Evolutionary conservation across 2,329 filamentous ascomycete species (phyloP).

Genomic region (Fusarium sp.): DNA sequence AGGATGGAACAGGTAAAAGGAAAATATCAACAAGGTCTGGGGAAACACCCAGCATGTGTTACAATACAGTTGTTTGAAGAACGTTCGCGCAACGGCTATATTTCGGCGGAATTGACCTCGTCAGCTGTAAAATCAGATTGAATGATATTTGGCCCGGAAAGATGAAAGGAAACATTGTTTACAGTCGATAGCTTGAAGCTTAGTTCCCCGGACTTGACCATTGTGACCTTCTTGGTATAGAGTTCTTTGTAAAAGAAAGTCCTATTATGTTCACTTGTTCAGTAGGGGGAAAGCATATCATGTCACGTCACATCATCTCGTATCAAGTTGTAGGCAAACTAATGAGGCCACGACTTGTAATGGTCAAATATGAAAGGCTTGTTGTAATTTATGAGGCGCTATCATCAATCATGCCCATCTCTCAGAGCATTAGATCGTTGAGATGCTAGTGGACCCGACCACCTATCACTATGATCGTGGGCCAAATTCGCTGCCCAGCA

Average conservation of each 20-base stretch:
- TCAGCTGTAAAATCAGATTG: neutral
- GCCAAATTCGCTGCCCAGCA: slow-evolving; percentile 4
- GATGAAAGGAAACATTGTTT: neutral
- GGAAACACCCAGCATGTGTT: neutral
- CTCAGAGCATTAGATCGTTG: slow-evolving; percentile 28
- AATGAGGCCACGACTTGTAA: neutral
- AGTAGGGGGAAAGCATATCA: neutral
- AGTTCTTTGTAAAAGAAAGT: too few species aligned
- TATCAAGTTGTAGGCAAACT: neutral
- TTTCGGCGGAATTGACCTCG: neutral
- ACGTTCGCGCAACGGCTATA: neutral
- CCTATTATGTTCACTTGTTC: neutral
- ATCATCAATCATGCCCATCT: slow-evolving; percentile 40
- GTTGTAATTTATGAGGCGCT: slow-evolving; percentile 32
- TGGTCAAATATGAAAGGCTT: slow-evolving; percentile 24
- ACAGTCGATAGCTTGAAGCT: neutral
- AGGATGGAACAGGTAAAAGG: neutral
- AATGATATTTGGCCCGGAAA: neutral
- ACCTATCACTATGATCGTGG: slow-evolving; percentile 15
- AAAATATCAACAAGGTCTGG: neutral
- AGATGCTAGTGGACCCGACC: slow-evolving; percentile 10
- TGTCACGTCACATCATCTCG: neutral
- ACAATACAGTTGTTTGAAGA: neutral
- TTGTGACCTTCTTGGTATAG: too few species aligned
- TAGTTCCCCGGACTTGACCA: neutral